Evolutionary conservation across 495 filamentous ascomycete genomes (phyloP).

Genomic region (Daldinia childiae): DNA sequence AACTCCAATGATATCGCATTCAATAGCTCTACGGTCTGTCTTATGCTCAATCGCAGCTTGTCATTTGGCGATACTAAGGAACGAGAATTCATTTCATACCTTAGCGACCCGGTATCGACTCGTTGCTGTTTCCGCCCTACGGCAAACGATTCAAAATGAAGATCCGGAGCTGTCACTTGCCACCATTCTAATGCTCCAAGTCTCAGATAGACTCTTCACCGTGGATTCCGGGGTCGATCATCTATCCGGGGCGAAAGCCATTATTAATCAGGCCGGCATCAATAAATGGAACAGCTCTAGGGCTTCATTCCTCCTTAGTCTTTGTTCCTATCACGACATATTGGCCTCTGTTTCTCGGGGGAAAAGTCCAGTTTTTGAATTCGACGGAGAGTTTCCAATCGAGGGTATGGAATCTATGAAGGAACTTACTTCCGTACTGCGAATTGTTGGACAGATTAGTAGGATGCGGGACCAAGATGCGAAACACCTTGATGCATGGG

Average conservation of each 20-base stretch:
- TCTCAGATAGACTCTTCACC: slow-evolving; percentile 44
- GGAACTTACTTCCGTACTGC: slow-evolving; percentile 36
- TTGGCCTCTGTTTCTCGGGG: slow-evolving; percentile 41
- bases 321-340: slow-evolving; percentile 45
- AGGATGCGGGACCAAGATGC: slow-evolving; percentile 32
- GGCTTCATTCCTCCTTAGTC: slow-evolving; percentile 40
- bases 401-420: slow-evolving; percentile 41
- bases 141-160: slow-evolving; percentile 36
- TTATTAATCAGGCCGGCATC: slow-evolving; percentile 31
- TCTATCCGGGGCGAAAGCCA: slow-evolving; percentile 42
- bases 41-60: slow-evolving; percentile 45
- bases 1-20: slow-evolving; percentile 43
- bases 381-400: slow-evolving; percentile 26
- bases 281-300: slow-evolving; percentile 29
- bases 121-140: slow-evolving; percentile 33
- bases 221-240: slow-evolving; percentile 45
- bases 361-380: slow-evolving; percentile 39
- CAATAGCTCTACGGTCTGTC: slow-evolving; percentile 39
- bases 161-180: slow-evolving; percentile 43
- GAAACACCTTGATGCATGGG: slow-evolving; percentile 20
- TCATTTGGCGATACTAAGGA: slow-evolving; percentile 40
- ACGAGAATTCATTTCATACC: slow-evolving; percentile 37
- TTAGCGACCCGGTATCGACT: slow-evolving; percentile 39
- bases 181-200: slow-evolving; percentile 43
- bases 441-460: slow-evolving; percentile 43